phyloP scores from a whole-genome alignment of 164 flowering plant genomes.

The Brasenia schreberi region DNA sequence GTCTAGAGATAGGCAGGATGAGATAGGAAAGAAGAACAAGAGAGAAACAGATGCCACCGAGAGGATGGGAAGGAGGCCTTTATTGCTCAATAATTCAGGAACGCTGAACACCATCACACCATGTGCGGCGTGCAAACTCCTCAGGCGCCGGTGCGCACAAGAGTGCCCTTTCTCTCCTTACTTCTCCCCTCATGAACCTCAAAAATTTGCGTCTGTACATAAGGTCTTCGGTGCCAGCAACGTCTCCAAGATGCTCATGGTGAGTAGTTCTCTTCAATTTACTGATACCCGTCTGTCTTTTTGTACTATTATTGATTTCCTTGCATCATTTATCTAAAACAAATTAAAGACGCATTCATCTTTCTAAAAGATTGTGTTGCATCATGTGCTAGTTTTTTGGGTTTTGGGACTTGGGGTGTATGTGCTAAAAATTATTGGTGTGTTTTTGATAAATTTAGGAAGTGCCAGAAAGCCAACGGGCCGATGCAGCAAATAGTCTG shows the following conservation, averaged over 20 bases:
- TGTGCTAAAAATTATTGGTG: too few relatives aligned
- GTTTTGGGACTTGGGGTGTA: too few relatives aligned
- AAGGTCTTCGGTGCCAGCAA: conserved; percentile 53
- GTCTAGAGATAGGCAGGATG: conserved; percentile 56
- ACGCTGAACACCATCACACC: conserved; percentile 47
- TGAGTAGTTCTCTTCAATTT: background rate
- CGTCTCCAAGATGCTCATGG: conserved; percentile 38
- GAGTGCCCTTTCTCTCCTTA: conserved; percentile 34
- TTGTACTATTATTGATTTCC: background rate
- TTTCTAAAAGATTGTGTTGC: background rate
- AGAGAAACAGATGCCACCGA: conserved; percentile 46
- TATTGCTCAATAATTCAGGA: conserved; percentile 48
- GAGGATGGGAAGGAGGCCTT: conserved; percentile 52
- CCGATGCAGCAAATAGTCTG: conserved; percentile 63
- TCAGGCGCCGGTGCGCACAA: conserved; percentile 29
- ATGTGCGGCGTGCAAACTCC: conserved; percentile 37
- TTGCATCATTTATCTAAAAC: background rate
- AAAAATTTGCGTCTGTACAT: conserved; percentile 32
- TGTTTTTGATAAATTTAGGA: conserved; percentile 11
- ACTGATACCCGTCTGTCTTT: too few relatives aligned
- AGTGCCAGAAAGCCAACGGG: conserved; percentile 41
- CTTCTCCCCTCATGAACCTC: conserved; percentile 24
- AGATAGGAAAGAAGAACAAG: conserved; percentile 72
- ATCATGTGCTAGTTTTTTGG: background rate
- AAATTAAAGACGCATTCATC: background rate